Base-by-base conservation (phyloP, 495 filamentous ascomycete species). In the Neurospora intermedia region DNA sequence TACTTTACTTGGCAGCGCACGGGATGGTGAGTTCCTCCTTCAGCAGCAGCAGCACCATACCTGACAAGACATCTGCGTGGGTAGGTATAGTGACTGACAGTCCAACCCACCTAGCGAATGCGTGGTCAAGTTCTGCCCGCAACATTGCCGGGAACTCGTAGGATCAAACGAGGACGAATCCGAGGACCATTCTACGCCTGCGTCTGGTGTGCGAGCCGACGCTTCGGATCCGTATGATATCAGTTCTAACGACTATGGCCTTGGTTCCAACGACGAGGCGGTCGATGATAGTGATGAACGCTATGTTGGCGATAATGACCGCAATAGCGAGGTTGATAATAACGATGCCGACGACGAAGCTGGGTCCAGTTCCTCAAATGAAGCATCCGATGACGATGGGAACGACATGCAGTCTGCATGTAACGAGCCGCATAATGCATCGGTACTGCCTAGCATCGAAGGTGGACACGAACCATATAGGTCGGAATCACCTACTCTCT, bases 101-200 rank as follows among this genome's bases (percentile, higher is more conserved):
- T 1, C 35, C 35, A 54, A 11, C n/a, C 2, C 11, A 54, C 46
- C 0, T 0, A 59, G 48, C 11, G 2, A 27, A 0, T 59, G 48
- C 5, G 11, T 13, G 11, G 23, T 59, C 11, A 59, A 59, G 23
- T 15, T 59, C 5, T 59, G 48, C 48, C 48, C 20, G 11, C 11
- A 27, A 5, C 48, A 59, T 59, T 3, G 20, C 20, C 20, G 48
- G 6, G 48, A 59, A 6, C 48, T 59, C 20, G 0, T 15, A 6
- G 11, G n/a, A 54, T 54, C 20, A 6, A 54, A 2, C 0, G 3
- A n/a, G 20, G 18, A n/a, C 18, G 8, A 46, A 3, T n/a, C 45
- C 2, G 3, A n/a, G 3, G 7, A 9, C 2, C 0, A n/a, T 4
- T 46, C 45, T 13, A 48, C 9, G 1, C 2, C n/a, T 0, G 9